phyloP scores from a whole-genome alignment of 768 basidiomycete species.

The Pulveroboletus sp. region DNA sequence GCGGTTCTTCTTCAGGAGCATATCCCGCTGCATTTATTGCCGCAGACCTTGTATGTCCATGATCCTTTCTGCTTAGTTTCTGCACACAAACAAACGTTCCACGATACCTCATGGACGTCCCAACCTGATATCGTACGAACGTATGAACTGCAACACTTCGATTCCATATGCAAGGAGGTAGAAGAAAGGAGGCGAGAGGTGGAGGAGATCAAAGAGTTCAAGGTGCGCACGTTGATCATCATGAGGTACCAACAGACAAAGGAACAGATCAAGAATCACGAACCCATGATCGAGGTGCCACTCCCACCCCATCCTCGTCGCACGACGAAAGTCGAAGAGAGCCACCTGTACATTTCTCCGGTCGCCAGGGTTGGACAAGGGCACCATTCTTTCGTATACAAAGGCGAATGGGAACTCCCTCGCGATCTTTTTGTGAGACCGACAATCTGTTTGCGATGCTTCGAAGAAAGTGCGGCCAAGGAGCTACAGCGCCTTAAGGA shows the following conservation, averaged over 20 bases:
- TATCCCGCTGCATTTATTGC: slow-evolving; percentile 36
- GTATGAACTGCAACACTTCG: slow-evolving; percentile 27
- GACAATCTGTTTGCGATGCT: slow-evolving; percentile 38
- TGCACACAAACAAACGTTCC: not conserved
- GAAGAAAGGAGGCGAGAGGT: slow-evolving; percentile 5
- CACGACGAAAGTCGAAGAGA: slow-evolving; percentile 30
- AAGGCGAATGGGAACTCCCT: slow-evolving; percentile 52
- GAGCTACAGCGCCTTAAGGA: slow-evolving; percentile 22
- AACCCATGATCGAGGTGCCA: slow-evolving; percentile 29
- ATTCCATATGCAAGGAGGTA: not conserved
- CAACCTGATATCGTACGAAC: slow-evolving; percentile 30
- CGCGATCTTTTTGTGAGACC: slow-evolving; percentile 35
- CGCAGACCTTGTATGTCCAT: slow-evolving; percentile 41
- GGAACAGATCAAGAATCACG: slow-evolving; percentile 22
- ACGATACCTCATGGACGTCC: slow-evolving; percentile 24
- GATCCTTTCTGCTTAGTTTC: slow-evolving; percentile 39
- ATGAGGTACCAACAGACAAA: slow-evolving; percentile 19
- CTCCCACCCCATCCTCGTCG: slow-evolving; percentile 25
- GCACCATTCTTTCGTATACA: slow-evolving; percentile 50
- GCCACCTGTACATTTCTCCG: slow-evolving; percentile 48
- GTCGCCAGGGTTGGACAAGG: slow-evolving; percentile 38
- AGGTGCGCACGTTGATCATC: slow-evolving; percentile 18
- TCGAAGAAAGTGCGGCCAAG: slow-evolving; percentile 28
- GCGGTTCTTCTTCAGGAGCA: slow-evolving; percentile 29
- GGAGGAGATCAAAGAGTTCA: slow-evolving; percentile 10